Evolutionary conservation across 345 rosid genomes (phyloP).

Genomic region (Stellera chamaejasme): DNA sequence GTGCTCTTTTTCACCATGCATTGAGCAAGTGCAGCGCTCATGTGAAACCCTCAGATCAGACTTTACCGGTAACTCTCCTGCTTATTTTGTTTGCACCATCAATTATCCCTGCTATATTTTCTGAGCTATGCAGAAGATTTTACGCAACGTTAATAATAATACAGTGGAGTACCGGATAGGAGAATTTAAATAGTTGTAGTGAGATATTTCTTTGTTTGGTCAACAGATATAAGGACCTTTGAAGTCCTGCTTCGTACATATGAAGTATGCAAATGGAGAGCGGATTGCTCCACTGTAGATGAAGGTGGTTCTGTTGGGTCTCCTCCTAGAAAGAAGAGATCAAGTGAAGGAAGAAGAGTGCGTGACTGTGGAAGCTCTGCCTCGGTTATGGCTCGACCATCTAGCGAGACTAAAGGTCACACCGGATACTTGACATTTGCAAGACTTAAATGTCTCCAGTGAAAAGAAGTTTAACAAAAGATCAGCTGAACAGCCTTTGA

Average conservation of each 20-base stretch:
- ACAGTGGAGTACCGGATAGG: no score
- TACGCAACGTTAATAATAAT: no score
- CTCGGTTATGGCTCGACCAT: slow-evolving; percentile 64
- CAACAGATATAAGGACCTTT: slow-evolving; percentile 70
- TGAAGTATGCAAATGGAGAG: slow-evolving; percentile 68
- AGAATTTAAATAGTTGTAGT: background rate
- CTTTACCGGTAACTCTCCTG: slow-evolving; percentile 49
- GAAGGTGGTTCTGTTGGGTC: slow-evolving; percentile 24
- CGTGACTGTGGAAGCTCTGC: slow-evolving; percentile 22
- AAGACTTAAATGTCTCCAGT: slow-evolving; percentile 52
- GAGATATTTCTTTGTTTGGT: background rate
- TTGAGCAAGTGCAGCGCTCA: slow-evolving; percentile 88
- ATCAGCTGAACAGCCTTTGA: no score
- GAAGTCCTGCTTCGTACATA: slow-evolving; percentile 80
- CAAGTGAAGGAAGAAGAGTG: slow-evolving; percentile 24
- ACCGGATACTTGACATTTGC: slow-evolving; percentile 94
- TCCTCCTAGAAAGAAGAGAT: slow-evolving; percentile 58
- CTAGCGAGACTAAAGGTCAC: slow-evolving; percentile 79
- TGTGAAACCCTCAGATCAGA: slow-evolving; percentile 65
- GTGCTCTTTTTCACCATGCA: slow-evolving; percentile 96
- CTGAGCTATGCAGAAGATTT: background rate
- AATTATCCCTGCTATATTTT: background rate
- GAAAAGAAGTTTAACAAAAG: slow-evolving; percentile 7
- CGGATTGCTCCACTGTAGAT: slow-evolving; percentile 21
- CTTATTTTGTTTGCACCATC: no score